phyloP scores from a whole-genome alignment of 495 filamentous ascomycete species.

The Tuber microsphaerosporum region DNA sequence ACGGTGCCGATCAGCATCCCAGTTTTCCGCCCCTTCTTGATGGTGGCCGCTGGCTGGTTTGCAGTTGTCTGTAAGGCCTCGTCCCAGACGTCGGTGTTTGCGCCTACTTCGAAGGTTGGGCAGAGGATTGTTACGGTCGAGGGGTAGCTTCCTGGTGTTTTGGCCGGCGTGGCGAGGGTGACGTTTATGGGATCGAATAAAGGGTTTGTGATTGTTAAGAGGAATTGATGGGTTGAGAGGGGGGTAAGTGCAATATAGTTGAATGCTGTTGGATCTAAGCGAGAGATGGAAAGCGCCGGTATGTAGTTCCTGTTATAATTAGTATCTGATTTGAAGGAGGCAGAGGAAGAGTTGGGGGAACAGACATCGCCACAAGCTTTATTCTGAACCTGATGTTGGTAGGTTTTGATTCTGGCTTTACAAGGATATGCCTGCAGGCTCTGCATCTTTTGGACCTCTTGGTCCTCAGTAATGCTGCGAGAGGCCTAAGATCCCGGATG shows the following conservation, averaged over 20 bases:
- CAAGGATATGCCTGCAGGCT: constrained; percentile 87
- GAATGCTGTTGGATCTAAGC: constrained; percentile 49
- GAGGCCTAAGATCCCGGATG: constrained; percentile 55
- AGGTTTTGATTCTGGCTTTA: constrained; percentile 87
- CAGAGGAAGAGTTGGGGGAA: constrained; percentile 64
- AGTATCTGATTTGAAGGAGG: constrained; percentile 42
- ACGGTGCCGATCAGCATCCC: constrained; percentile 86
- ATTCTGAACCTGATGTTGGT: constrained; percentile 80
- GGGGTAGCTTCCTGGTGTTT: constrained; percentile 68
- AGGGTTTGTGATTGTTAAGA: constrained; percentile 86
- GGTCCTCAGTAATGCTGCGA: constrained; percentile 72
- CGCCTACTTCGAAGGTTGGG: constrained; percentile 88
- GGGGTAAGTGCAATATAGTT: constrained; percentile 51
- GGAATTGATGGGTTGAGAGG: constrained; percentile 65
- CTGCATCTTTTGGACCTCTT: constrained; percentile 90
- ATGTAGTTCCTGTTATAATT: constrained; percentile 59
- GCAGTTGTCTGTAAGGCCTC: constrained; percentile 61
- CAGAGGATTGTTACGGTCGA: constrained; percentile 85
- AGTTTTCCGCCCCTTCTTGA: constrained; percentile 47
- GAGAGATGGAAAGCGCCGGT: constrained; percentile 65
- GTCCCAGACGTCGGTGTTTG: constrained; percentile 93
- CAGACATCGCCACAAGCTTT: constrained; percentile 64
- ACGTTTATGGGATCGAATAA: constrained; percentile 84
- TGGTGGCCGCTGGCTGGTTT: constrained; percentile 29
- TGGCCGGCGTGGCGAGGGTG: constrained; percentile 74